Percentiles rank a stretch among this genome's conserved stretches.
phyloP scores from a whole-genome alignment of 2,329 filamentous ascomycete species.

The Sclerotiophoma versabilis region DNA sequence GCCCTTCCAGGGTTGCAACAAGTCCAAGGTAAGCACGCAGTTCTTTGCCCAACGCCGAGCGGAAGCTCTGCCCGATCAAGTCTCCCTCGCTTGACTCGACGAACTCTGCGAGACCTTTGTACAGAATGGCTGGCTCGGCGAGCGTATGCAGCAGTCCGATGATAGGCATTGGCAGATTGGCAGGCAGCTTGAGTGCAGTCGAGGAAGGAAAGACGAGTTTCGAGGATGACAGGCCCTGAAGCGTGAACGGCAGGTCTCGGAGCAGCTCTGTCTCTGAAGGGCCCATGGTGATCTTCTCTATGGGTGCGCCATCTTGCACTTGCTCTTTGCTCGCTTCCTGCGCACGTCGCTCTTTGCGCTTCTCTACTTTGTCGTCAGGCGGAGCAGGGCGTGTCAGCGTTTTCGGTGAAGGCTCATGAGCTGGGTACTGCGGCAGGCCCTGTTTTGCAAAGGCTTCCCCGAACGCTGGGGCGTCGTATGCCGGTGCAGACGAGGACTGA shows the following conservation, averaged over 20 bases:
- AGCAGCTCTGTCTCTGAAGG: slow-evolving; percentile 57
- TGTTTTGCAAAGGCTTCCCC: slow-evolving; percentile 58
- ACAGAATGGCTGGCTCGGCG: slow-evolving; percentile 92
- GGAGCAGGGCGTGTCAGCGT: slow-evolving; percentile 26
- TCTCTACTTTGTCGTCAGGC: slow-evolving; percentile 33
- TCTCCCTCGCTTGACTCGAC: slow-evolving; percentile 82
- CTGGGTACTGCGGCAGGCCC: slow-evolving; percentile 52
- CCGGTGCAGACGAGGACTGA: slow-evolving; percentile 34
- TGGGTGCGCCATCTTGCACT: slow-evolving; percentile 17
- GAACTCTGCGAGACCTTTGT: slow-evolving; percentile 80
- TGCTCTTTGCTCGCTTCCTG: slow-evolving; percentile 37
- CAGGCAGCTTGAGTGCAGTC: slow-evolving; percentile 75
- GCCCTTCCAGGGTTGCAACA: slow-evolving; percentile 89
- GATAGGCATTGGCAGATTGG: slow-evolving; percentile 81
- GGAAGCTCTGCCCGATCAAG: slow-evolving; percentile 88
- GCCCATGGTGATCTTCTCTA: slow-evolving; percentile 24
- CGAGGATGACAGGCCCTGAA: slow-evolving; percentile 89
- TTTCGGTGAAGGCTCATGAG: slow-evolving; percentile 42
- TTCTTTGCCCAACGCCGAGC: slow-evolving; percentile 84
- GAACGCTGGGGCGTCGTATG: slow-evolving; percentile 35
- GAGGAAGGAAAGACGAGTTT: slow-evolving; percentile 78
- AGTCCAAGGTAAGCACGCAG: slow-evolving; percentile 88
- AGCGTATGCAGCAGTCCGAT: slow-evolving; percentile 87
- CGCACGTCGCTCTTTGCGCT: slow-evolving; percentile 37
- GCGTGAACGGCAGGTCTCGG: slow-evolving; percentile 83